Base-by-base conservation (phyloP, 805 yeast species). In the Candida pini region DNA sequence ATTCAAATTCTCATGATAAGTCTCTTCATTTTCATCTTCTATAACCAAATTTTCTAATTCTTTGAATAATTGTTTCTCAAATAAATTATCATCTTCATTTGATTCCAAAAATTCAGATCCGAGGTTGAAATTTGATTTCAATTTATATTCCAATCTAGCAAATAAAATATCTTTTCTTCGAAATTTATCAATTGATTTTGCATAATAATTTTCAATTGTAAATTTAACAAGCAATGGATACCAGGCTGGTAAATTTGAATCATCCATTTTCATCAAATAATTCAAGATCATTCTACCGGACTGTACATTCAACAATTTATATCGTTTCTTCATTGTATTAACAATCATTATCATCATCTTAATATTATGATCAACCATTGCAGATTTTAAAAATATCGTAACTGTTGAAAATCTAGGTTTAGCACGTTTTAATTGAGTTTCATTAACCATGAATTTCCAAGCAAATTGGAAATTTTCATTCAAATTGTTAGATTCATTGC, bases 381-480 rank as follows among this genome's bases (percentile, higher is more conserved):
- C 43, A 27, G 43, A 37, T 23, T 48, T 51, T 12, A 50, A 24
- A 12, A 49, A 46, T 5, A 53, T 23, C 3, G 54, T 48, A 22
- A 46, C 10, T 12, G 56, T 53, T 6, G 54, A 43, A 31, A 37
- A 28, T 18, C 38, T 34, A 3, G 53, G 48, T 6, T 25, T 28
- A 9, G 40, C 14, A 4, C 35, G 31, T 18, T 31, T 26, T 9
- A 7, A 5, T 6, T 26, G n/a, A 4, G 22, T 15, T 22, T 43
- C 40, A 6, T 17, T 18, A 3, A 9, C 26, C 47, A 51, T 40
- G 24, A 51, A 45, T 2, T 28, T 23, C 58, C 22, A 27, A 9
- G 30, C 18, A 9, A 12, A 9, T 4, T 27, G 30, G 20, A 27
- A 27, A n/a, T 18, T 27, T 13, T 4, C 25, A 22, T 22, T 4